Conservation (phyloP, 768 basidiomycete species). For the Calocera cornea region DNA sequence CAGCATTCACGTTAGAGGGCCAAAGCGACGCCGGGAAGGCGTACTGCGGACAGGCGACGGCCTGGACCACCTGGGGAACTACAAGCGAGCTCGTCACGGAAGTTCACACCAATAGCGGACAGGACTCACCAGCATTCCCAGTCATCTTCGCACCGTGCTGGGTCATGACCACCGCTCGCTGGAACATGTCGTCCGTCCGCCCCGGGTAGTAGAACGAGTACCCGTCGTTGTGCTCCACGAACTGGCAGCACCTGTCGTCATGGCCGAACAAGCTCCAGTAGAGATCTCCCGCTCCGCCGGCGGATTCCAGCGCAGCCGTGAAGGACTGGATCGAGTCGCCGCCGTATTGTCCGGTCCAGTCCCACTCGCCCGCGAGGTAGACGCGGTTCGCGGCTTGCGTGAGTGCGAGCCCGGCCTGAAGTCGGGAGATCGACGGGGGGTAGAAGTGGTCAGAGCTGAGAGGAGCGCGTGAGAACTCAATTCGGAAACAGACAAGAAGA, state of each 20-base stretch:
- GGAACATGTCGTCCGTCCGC: not conserved
- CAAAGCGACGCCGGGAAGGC: not conserved
- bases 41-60: not conserved
- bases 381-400: constrained; percentile 11
- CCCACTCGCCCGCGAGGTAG: constrained; percentile 22
- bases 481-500: not conserved
- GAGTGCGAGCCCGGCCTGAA: constrained; percentile 10
- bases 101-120: not conserved
- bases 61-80: not conserved
- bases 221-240: constrained; percentile 20
- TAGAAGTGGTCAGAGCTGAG: constrained; percentile 15
- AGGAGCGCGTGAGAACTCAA: too few relatives aligned
- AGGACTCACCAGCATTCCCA: not conserved
- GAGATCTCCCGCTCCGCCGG: constrained; percentile 16
- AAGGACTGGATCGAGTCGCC: constrained; percentile 14
- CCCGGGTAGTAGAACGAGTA: constrained; percentile 14
- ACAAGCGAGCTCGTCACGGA: not conserved
- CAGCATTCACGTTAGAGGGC: not conserved
- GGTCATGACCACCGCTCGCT: not conserved
- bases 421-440: constrained; percentile 15
- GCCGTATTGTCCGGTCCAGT: constrained; percentile 18
- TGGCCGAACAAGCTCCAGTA: constrained; percentile 24
- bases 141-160: not conserved
- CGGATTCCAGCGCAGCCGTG: constrained; percentile 13
- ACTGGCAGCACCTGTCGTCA: constrained; percentile 15